phyloP scores from a whole-genome alignment of 129 eudicot species.

The Centaurea solstitialis region DNA sequence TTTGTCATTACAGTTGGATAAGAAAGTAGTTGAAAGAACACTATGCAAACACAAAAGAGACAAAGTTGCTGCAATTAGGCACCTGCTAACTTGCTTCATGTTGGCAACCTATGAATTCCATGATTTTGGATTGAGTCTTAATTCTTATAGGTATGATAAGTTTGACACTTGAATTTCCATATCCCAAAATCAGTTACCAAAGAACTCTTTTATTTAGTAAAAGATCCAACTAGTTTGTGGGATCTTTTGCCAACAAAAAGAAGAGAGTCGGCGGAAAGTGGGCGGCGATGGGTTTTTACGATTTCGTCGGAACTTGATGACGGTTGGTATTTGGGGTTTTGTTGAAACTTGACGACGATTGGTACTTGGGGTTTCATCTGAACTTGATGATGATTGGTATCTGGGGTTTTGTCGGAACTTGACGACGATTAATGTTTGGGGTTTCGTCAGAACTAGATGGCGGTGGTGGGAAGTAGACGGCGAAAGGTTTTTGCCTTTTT shows the following conservation, averaged over 20 bases:
- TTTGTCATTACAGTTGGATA: slow-evolving; percentile 64
- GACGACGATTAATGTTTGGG: no score
- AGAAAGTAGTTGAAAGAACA: slow-evolving; percentile 95
- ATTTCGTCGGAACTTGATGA: no score
- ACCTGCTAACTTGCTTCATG: slow-evolving; percentile 55
- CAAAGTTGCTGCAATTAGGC: slow-evolving; percentile 90
- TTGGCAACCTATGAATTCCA: slow-evolving; percentile 16
- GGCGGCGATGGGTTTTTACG: no score
- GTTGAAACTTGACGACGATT: no score
- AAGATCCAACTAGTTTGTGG: background rate
- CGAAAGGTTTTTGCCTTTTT: no score
- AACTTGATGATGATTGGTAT: no score
- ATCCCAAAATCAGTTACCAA: background rate
- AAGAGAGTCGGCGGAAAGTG: no score
- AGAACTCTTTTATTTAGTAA: background rate
- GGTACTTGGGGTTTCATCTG: no score
- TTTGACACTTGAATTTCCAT: background rate
- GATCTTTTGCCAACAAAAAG: background rate
- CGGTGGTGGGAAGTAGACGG: no score
- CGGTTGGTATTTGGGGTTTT: no score
- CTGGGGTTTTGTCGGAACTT: no score
- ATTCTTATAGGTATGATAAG: background rate
- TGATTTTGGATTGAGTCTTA: background rate
- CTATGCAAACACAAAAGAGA: slow-evolving; percentile 95
- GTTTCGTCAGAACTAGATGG: no score